Evolutionary conservation across 805 yeast genomes (phyloP), one percentile per base, ranked within the genome.

Genomic region (Candida alai): DNA sequence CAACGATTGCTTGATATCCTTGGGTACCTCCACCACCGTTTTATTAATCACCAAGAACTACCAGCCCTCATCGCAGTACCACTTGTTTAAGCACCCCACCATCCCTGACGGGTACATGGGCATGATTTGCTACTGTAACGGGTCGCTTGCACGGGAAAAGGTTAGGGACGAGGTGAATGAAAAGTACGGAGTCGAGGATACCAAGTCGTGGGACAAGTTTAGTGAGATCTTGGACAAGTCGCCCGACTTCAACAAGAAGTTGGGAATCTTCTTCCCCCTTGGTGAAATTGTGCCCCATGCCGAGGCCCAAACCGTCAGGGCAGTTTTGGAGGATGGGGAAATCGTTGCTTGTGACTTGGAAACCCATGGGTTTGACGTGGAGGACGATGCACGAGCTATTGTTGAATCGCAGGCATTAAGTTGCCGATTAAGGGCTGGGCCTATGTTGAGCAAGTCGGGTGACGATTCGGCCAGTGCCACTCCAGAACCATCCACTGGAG

Each of bases 1-100:
- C 18, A 80, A 83, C 52, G 96, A 88, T 55, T 74, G 84, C 14
- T 67, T 89, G 43, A 70, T 89, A 2, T 84, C 95, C 2, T 65
- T 89, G 55, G 97, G 96, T 0, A 88, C 96, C 0, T 81, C 93
- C n/a, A 88, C 97, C 2, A 88, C 97, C 0, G 85, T 86, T 3
- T 67, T 89, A 22, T 60, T 88, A 30, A 80, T 88, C 26, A 88
- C 96, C 5, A 81, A 85, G 39, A 71, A 76, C 37, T 88, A 80
- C 52, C 69, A 68, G 13, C 88, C 96, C 2, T 81, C 89, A 1
- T 76, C 86, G 5, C 83, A 80, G 46, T 88, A 87, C 54, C 96
- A 88, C 52, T 58, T 87, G 44, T 88, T 88, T 62, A 76, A 76
- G 42, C 96, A 89, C 53, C 96, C 97, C 6, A 82, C 94, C 0